Evolutionary conservation across 805 yeast species (phyloP).

Genomic region (Cyberlindnera xylosilytica): DNA sequence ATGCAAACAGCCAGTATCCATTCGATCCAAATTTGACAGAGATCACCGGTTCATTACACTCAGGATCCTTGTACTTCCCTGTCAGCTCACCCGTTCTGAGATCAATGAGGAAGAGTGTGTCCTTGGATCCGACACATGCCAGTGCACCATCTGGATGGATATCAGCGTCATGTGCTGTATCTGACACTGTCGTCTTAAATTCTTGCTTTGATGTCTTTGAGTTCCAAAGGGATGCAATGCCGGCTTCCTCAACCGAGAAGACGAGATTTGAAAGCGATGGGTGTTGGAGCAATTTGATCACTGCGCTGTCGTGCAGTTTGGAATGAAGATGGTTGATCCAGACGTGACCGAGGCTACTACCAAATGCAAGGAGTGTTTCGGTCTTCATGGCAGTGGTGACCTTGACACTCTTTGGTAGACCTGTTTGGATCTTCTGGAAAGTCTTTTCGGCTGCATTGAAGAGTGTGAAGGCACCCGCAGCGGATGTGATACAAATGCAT

Average conservation of each 20-base stretch:
- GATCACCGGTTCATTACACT: slow-evolving; percentile 22
- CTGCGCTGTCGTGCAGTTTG: too few relatives aligned
- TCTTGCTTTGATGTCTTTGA: neutral
- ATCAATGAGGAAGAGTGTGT: slow-evolving; percentile 33
- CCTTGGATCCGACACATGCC: slow-evolving; percentile 34
- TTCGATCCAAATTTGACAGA: slow-evolving; percentile 53
- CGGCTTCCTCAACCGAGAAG: slow-evolving; percentile 28
- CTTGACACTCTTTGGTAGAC: slow-evolving; percentile 13
- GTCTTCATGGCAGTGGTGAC: slow-evolving; percentile 13
- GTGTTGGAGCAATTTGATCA: slow-evolving; percentile 29
- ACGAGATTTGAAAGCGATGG: slow-evolving; percentile 33
- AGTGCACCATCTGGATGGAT: slow-evolving; percentile 49
- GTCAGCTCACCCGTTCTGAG: slow-evolving; percentile 33
- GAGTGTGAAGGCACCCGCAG: slow-evolving; percentile 18
- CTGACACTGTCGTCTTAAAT: slow-evolving; percentile 6
- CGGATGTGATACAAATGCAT: slow-evolving; percentile 16
- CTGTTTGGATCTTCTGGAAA: slow-evolving; percentile 13
- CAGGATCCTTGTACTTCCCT: slow-evolving; percentile 25
- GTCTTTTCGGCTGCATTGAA: slow-evolving; percentile 9
- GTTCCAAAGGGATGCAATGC: slow-evolving; percentile 24
- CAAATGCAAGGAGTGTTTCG: slow-evolving; percentile 9
- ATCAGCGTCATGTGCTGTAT: slow-evolving; percentile 9
- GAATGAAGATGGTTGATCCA: too few relatives aligned
- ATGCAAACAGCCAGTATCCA: slow-evolving; percentile 58
- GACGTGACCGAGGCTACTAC: slow-evolving; percentile 19